Conservation (phyloP, 2,329 filamentous ascomycete genomes). For the Fusarium verticillioides region DNA sequence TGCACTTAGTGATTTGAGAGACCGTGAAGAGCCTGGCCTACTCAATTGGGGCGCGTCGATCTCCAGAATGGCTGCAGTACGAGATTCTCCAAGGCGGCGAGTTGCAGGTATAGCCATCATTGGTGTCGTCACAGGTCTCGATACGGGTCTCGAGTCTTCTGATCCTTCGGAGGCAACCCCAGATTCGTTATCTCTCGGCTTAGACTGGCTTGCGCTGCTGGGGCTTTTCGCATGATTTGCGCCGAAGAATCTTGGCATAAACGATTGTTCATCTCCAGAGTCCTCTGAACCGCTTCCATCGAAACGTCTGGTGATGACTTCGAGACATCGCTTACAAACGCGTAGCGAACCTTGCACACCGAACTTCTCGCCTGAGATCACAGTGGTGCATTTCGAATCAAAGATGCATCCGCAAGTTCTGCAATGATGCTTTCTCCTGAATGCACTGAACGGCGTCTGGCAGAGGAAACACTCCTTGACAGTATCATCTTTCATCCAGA, state of each 20-base stretch:
- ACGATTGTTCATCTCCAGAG: slow-evolving; percentile 80
- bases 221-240: slow-evolving; percentile 61
- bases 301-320: slow-evolving; percentile 89
- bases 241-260: slow-evolving; percentile 72
- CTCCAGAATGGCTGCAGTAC: slow-evolving; percentile 89
- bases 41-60: slow-evolving; percentile 86
- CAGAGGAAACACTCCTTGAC: slow-evolving; percentile 97
- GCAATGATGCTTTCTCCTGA: slow-evolving; percentile 96
- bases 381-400: slow-evolving; percentile 92
- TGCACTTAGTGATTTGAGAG: slow-evolving; percentile 78
- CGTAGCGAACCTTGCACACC: slow-evolving; percentile 85
- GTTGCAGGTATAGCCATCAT: slow-evolving; percentile 78
- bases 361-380: slow-evolving; percentile 89
- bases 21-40: slow-evolving; percentile 93
- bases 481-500: slow-evolving; percentile 99
- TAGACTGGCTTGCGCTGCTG: slow-evolving; percentile 45
- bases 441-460: slow-evolving; percentile 89
- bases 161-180: slow-evolving; percentile 54
- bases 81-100: slow-evolving; percentile 75
- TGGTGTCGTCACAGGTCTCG: slow-evolving; percentile 69
- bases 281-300: slow-evolving; percentile 90
- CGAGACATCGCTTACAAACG: slow-evolving; percentile 92
- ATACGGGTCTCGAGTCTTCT: slow-evolving; percentile 64
- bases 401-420: slow-evolving; percentile 98
- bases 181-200: slow-evolving; percentile 54